Base-by-base conservation (phyloP, 371 early-diverging fungal genomes). In the Thermomucor indicae-seudaticae region DNA sequence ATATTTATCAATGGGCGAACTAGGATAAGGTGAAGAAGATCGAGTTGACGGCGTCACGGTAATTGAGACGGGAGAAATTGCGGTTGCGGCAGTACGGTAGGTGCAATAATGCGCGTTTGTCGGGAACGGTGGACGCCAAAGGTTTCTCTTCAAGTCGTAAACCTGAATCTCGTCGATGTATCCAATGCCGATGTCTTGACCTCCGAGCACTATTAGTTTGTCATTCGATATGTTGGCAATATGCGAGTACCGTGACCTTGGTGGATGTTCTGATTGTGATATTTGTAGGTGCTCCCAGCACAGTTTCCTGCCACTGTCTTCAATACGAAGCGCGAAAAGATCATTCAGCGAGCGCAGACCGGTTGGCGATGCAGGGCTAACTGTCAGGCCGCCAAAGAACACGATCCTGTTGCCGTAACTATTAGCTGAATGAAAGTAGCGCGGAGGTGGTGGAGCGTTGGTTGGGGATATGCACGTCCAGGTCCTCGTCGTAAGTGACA, bases 381-480 rank as follows among this genome's bases (percentile, higher is more conserved):
- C 44, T 0, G 77, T 76, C 75, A 83, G 75, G 6, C 85, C 85
- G 35, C 85, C 85, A 60, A 70, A 78, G 42, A 75, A 65, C 14
- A 80, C 55, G 37, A 84, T 76, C 22, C 61, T 38, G 25, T 69
- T 60, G 28, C 57, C 24, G 50, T 61, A 34, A 55, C 41, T 39
- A 60, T 78, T 78, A 30, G 87, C 81, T 12, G 89, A 85, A 64
- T 90, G 91, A 54, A 90, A 90, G 57, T 88, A 90, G 16, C 91
- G 75, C 12, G 65, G 57, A 12, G 28, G 5, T 14, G 75, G 68
- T 32, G 49, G 73, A 49, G 37, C 44, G 46, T 64, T 53, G 38
- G 51, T 35, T 20, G 64, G 60, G 34, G 56, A 55, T 31, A 67
- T 39, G 39, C 51, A 37, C 52, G 62, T 29, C 51, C 52, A 47